Evolutionary conservation across 2,329 filamentous ascomycete species (phyloP), one percentile per base, ranked within the genome.

Genomic region (Stachybotrys chlorohalonatus): DNA sequence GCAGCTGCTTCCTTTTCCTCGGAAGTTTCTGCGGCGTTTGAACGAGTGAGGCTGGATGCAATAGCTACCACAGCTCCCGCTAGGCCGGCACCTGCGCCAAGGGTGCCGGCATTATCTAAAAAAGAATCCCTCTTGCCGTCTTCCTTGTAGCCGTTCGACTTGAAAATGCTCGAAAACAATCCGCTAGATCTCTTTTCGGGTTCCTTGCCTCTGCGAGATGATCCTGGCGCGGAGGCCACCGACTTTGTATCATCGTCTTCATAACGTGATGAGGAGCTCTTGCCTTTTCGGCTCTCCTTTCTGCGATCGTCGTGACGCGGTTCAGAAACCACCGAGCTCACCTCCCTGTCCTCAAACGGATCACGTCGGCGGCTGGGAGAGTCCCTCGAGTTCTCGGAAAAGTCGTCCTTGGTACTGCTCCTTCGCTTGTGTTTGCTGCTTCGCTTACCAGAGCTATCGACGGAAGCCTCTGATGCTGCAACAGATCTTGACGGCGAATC

Each of bases 101-200:
- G 75, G 78, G 78, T 85, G 79, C 75, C 82, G 82, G 83, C 80
- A 77, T 80, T 82, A 85, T 72, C 83, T 85, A 85, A 85, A 85
- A 86, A 85, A 85, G 82, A 82, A 73, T 78, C 70, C 68, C 73
- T 72, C 58, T 67, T 66, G 53, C 69, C 68, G 51, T 74, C 72
- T 55, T 73, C 70, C 52, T 70, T 71, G 59, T 56, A 67, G 55
- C 71, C 71, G 51, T 71, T 70, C 11, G 71, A 70, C 57, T 74
- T 77, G 66, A 77, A 73, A 57, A 79, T 72, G 61, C 72, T 72
- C 54, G 80, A 80, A 59, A 82, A 73, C 30, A 77, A 68, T 45
- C 75, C 70, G 52, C 67, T 70, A 24, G 70, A 68, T 52, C 69
- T 64, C 60, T 73, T 79, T 58, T 68, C 72, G 11, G 64, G 48